Percentiles rank a stretch among this genome's conserved stretches.
Conservation (phyloP, 2,329 filamentous ascomycete genomes). For the Lasiodiplodia hormozganensis region DNA sequence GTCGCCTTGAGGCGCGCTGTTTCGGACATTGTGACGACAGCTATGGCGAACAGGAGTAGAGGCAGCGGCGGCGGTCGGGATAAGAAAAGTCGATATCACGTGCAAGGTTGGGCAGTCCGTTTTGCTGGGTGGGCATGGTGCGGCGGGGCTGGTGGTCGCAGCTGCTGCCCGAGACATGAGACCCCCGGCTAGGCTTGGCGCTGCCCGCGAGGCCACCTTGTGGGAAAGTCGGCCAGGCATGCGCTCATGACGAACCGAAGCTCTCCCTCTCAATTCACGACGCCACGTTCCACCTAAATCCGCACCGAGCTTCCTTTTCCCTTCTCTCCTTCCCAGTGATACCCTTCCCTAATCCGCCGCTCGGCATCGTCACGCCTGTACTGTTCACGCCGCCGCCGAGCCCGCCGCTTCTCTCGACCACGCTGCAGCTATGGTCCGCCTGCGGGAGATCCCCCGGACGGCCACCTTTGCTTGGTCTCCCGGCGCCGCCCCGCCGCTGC, state of each 20-base stretch:
- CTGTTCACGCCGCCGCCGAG: conserved; percentile 17
- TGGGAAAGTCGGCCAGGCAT: conserved; percentile 26
- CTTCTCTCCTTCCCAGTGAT: conserved; percentile 31
- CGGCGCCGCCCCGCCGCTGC: conserved; percentile 75
- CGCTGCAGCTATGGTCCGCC: conserved; percentile 79
- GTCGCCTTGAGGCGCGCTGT: conserved; percentile 85
- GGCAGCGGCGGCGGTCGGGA: conserved; percentile 2
- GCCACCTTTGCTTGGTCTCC: conserved; percentile 98
- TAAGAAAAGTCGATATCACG: conserved; percentile 31
- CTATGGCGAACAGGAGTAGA: neutral
- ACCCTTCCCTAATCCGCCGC: conserved; percentile 30
- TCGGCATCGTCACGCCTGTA: neutral
- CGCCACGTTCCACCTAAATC: conserved; percentile 34
- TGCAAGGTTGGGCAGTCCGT: conserved; percentile 4
- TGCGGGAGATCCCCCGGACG: conserved; percentile 95
- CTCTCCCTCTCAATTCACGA: conserved; percentile 29
- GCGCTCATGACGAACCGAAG: conserved; percentile 35
- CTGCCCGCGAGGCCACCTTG: conserved; percentile 29
- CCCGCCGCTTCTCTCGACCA: conserved; percentile 32
- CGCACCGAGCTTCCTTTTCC: conserved; percentile 26
- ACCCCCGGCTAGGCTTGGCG: conserved; percentile 24
- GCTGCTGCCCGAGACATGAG: conserved; percentile 4
- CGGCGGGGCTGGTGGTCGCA: conserved; percentile 2
- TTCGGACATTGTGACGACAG: conserved; percentile 72
- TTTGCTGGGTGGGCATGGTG: conserved; percentile 11